Evolutionary conservation across 2,329 filamentous ascomycete species (phyloP).

Genomic region (Chalaropsis ovoidea): DNA sequence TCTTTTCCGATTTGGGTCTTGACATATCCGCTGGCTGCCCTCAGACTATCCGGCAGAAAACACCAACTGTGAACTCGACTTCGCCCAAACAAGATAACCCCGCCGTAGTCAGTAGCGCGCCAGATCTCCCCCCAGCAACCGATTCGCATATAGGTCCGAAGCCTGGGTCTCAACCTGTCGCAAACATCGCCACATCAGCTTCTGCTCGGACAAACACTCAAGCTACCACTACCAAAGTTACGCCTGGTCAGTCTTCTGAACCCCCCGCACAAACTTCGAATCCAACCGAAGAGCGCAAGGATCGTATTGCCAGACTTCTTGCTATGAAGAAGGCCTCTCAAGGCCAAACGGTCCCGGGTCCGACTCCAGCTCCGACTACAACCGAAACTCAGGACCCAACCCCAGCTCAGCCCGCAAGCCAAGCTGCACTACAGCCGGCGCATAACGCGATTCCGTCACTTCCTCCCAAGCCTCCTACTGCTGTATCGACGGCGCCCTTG

Average conservation of each 20-base stretch:
- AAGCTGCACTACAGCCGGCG: not conserved
- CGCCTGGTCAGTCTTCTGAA: not conserved
- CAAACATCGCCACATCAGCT: not conserved
- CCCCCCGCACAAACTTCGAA: not conserved
- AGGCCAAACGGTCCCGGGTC: not conserved
- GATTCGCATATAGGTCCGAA: not conserved
- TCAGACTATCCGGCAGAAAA: not conserved
- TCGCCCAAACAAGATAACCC: not conserved
- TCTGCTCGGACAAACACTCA: not conserved
- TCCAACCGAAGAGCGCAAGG: conserved; percentile 54
- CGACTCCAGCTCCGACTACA: not conserved
- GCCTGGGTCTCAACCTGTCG: not conserved
- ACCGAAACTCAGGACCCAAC: no score
- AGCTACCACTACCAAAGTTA: not conserved
- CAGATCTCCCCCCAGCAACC: not conserved
- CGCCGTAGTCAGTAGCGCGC: not conserved
- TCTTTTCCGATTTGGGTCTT: conserved; percentile 61
- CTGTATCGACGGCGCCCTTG: not conserved
- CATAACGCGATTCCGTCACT: not conserved
- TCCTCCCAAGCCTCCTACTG: conserved; percentile 8
- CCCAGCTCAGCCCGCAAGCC: not conserved
- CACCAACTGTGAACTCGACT: conserved; percentile 26
- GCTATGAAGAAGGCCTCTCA: conserved; percentile 48
- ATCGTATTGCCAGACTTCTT: conserved; percentile 64
- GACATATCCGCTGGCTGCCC: conserved; percentile 32